Evolutionary conservation across 2,329 filamentous ascomycete species (phyloP), one percentile per base, ranked within the genome.

Genomic region (Penicillium brasilianum): DNA sequence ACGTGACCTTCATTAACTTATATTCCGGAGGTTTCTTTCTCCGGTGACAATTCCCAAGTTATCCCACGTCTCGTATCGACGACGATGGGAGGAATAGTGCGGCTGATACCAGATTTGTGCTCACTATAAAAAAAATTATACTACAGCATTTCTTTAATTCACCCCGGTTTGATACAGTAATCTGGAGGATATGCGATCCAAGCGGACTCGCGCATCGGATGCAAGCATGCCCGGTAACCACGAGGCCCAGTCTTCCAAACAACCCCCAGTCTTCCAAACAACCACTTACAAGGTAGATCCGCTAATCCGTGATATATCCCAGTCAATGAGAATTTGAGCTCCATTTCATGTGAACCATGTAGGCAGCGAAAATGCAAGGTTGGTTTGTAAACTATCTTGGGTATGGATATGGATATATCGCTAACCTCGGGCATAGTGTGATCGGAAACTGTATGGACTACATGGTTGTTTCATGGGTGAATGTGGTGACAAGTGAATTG

Each of bases 331-430:
- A 54, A 44, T 8, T 10, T 63, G 44, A 68, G 62, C 57, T 41
- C 59, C 0, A 70, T 70, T 10, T 68, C 68, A 5, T 70, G 68
- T 44, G 66, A 69, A 37, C 13, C 53, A 50, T 70, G 68, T 39
- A 65, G 68, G 51, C 66, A 69, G 32, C 60, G 62, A 6, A 70
- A 70, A 61, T 69, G 66, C 60, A 69, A 69, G 48, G 67, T 69
- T 39, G 28, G 66, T 60, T 39, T 7, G 16, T 8, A 30, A 48
- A 37, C 16, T 18, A 4, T n/a, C n/a, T n/a, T n/a, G n/a, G n/a
- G n/a, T n/a, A n/a, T n/a, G 11, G 11, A 11, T 14, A n/a, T 25
- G 37, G 30, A 13, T 37, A 4, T 43, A 37, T n/a, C n/a, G n/a
- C 61, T 68, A 11, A 67, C 46, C 8, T 55, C 13, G 43, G 25